Evolutionary conservation across 106 monocot species (phyloP).

Genomic region (Phalaenopsis aphrodite): DNA sequence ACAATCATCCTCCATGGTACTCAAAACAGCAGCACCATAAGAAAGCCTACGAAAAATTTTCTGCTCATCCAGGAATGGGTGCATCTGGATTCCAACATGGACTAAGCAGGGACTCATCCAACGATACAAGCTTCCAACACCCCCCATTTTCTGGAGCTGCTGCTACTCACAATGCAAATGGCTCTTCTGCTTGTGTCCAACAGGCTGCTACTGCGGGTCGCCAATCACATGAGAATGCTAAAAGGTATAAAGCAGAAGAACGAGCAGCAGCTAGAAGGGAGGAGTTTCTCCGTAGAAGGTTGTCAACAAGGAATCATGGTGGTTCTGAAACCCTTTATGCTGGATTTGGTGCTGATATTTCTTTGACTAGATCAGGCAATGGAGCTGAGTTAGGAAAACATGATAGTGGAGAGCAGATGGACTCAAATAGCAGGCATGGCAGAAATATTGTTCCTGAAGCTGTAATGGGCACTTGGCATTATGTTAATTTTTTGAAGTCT

Average conservation of each 20-base stretch:
- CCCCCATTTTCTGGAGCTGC: conserved; percentile 42
- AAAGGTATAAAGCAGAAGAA: conserved; percentile 46
- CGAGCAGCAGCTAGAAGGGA: conserved; percentile 42
- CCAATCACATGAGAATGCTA: conserved; percentile 37
- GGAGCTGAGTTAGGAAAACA: conserved; percentile 7
- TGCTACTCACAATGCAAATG: conserved; percentile 14
- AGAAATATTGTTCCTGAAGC: not conserved
- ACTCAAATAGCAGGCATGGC: not conserved
- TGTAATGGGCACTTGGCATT: conserved; percentile 7
- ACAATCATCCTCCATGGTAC: conserved; percentile 7
- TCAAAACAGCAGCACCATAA: conserved; percentile 19
- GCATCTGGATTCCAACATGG: conserved; percentile 6
- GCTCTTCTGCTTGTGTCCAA: conserved; percentile 25
- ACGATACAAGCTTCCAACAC: conserved; percentile 34
- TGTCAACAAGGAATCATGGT: conserved; percentile 7
- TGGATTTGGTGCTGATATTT: not conserved
- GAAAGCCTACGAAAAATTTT: not conserved
- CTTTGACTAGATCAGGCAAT: conserved; percentile 18
- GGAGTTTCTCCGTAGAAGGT: conserved; percentile 24
- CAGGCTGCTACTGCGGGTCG: conserved; percentile 41
- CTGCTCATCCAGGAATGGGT: conserved; percentile 4
- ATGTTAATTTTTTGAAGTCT: conserved; percentile 1
- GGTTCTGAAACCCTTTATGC: conserved; percentile 7
- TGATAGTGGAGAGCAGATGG: not conserved
- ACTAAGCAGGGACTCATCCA: conserved; percentile 4